These are phyloP conservation scores for Trapa bicornis DNA, from an alignment of 345 rosid species.

Conservation along the genomic window DNA sequence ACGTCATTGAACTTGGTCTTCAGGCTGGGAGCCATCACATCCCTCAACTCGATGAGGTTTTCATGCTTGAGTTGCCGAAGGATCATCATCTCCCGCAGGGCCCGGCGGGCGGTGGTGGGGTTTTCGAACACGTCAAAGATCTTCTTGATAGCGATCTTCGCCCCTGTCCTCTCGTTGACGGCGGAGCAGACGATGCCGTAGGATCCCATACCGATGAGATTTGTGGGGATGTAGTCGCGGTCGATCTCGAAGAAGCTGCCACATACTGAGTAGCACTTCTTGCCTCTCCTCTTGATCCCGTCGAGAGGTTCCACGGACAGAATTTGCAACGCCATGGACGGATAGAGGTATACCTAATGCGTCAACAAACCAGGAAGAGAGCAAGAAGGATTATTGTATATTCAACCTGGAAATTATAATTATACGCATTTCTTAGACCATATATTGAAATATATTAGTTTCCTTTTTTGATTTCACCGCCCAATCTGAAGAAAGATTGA, in stretches of 20 bases:
- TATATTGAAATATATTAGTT: too few relatives aligned
- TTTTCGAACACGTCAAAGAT: background rate
- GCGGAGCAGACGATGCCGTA: constrained; percentile 1
- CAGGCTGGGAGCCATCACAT: background rate
- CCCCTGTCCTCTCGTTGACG: background rate
- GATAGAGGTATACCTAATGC: too few relatives aligned
- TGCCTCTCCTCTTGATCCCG: background rate
- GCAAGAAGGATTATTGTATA: too few relatives aligned
- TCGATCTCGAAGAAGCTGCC: background rate
- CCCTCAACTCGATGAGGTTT: background rate
- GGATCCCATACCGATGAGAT: background rate
- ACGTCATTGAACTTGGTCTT: background rate
- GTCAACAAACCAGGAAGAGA: too few relatives aligned
- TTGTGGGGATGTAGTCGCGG: background rate
- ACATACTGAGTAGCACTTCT: background rate
- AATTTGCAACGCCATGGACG: background rate
- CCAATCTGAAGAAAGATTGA: too few relatives aligned
- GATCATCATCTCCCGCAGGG: background rate
- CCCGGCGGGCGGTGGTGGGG: background rate
- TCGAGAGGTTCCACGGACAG: background rate
- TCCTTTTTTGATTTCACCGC: too few relatives aligned
- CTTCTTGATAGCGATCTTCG: background rate
- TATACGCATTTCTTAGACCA: too few relatives aligned
- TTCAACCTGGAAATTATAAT: too few relatives aligned
- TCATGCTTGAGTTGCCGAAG: background rate